phyloP scores from a whole-genome alignment of 1,284 basidiomycete species.

The Boletus semigastroideus region DNA sequence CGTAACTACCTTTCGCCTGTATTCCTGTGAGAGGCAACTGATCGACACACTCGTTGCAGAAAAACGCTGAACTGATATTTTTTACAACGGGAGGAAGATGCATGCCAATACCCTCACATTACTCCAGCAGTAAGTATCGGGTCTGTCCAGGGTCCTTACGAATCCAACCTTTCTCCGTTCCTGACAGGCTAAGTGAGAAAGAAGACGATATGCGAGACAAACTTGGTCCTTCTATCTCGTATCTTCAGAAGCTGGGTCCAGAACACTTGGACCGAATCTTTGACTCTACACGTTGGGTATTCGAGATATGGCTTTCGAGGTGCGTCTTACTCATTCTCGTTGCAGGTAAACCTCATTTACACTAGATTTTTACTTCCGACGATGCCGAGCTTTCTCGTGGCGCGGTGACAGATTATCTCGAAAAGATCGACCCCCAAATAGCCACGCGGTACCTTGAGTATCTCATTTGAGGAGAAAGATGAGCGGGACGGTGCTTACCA shows the following conservation, averaged over 20 bases:
- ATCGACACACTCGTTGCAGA: conserved; percentile 46
- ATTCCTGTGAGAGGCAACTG: neutral
- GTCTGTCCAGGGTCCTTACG: neutral
- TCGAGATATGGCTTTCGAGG: conserved; percentile 78
- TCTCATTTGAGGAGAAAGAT: conserved; percentile 70
- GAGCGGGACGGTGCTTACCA: conserved; percentile 76
- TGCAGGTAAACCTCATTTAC: neutral
- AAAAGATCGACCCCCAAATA: conserved; percentile 63
- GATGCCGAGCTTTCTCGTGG: conserved; percentile 85
- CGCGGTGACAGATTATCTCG: conserved; percentile 76
- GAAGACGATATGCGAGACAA: conserved; percentile 80
- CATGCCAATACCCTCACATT: conserved; percentile 86
- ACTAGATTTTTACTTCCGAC: conserved; percentile 92
- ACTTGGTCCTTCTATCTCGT: conserved; percentile 81
- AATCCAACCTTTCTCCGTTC: neutral
- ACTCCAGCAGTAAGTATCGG: conserved; percentile 61
- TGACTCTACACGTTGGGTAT: conserved; percentile 81
- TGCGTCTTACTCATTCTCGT: conserved; percentile 32
- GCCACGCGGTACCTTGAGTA: conserved; percentile 87
- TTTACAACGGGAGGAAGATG: conserved; percentile 96
- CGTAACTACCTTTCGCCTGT: neutral
- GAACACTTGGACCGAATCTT: conserved; percentile 81
- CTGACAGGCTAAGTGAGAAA: conserved; percentile 69
- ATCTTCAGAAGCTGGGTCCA: conserved; percentile 88
- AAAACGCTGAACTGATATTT: conserved; percentile 88